A percentile compares a stretch with the other conserved stretches of the same genome.
These are phyloP conservation scores for Tothia fuscella DNA, from an alignment of 2,329 filamentous ascomycete genomes.

Conservation along the genomic window DNA sequence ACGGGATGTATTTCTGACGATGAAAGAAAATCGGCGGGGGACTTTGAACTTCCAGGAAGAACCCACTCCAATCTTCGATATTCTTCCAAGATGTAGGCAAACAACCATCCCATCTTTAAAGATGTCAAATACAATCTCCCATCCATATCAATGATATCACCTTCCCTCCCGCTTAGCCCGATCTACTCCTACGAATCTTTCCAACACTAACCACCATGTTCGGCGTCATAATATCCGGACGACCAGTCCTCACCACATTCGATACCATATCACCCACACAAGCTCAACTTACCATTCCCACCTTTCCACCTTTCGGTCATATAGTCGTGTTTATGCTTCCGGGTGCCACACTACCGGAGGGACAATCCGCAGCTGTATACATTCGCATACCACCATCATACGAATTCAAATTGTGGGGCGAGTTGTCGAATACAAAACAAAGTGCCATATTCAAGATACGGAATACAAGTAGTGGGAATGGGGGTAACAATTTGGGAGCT, in stretches of 20 bases:
- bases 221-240: slow-evolving; percentile 48
- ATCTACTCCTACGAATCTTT: too few relatives aligned
- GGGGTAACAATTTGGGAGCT: slow-evolving; percentile 12
- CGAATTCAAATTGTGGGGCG: slow-evolving; percentile 77
- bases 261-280: slow-evolving; percentile 45
- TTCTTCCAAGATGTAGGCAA: too few relatives aligned
- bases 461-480: slow-evolving; percentile 25
- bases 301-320: slow-evolving; percentile 50
- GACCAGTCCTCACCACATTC: slow-evolving; percentile 47
- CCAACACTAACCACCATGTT: slow-evolving; percentile 45
- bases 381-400: slow-evolving; percentile 51
- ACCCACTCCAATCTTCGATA: too few relatives aligned
- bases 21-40: too few relatives aligned
- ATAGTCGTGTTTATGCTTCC: slow-evolving; percentile 85
- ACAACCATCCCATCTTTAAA: too few relatives aligned
- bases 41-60: too few relatives aligned
- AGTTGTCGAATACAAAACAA: slow-evolving; percentile 79
- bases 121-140: too few relatives aligned
- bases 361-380: slow-evolving; percentile 82
- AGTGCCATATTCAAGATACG: slow-evolving; percentile 79
- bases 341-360: slow-evolving; percentile 56
- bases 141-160: too few relatives aligned
- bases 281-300: slow-evolving; percentile 56
- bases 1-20: too few relatives aligned
- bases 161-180: too few relatives aligned